Conservation (phyloP, 2,329 filamentous ascomycete genomes). For the Acrocalymma vagum region DNA sequence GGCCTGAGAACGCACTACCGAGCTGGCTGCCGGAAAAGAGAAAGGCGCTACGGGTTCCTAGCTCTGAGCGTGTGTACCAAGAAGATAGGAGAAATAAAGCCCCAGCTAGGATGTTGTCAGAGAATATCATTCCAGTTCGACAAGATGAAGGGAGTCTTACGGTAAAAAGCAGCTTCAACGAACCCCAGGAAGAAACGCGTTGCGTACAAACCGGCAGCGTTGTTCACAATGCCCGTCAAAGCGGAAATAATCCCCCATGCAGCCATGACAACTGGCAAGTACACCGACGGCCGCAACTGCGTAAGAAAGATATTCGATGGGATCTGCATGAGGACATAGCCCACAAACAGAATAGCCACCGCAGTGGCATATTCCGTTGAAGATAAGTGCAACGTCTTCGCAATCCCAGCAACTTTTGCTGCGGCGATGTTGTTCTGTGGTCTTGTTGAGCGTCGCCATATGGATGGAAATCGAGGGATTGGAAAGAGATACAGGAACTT, state of each 20-base stretch:
- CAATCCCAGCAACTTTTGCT: constrained; percentile 9
- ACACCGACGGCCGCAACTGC: constrained; percentile 61
- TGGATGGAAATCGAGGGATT: neutral
- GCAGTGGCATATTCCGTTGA: constrained; percentile 40
- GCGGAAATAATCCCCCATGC: constrained; percentile 51
- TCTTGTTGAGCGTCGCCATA: neutral
- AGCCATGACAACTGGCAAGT: constrained; percentile 59
- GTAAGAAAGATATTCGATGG: constrained; percentile 68
- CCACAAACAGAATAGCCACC: constrained; percentile 63
- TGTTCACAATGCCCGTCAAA: constrained; percentile 58
- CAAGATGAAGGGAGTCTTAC: too few relatives aligned
- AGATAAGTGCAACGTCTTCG: neutral
- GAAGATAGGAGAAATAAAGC: constrained; percentile 31
- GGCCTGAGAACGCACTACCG: constrained; percentile 61
- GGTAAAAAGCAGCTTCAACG: constrained; percentile 30
- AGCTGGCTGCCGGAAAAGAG: constrained; percentile 64
- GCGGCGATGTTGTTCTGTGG: constrained; percentile 36
- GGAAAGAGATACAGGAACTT: constrained; percentile 4
- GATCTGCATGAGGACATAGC: constrained; percentile 69
- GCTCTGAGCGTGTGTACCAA: constrained; percentile 38
- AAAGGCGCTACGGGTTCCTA: constrained; percentile 66
- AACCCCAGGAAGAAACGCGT: constrained; percentile 52
- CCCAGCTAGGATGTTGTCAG: too few relatives aligned
- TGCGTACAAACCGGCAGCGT: constrained; percentile 51
- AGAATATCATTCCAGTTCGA: too few relatives aligned